phyloP scores from a whole-genome alignment of 352 stramenopile species.

The Globisporangium spinosum region DNA sequence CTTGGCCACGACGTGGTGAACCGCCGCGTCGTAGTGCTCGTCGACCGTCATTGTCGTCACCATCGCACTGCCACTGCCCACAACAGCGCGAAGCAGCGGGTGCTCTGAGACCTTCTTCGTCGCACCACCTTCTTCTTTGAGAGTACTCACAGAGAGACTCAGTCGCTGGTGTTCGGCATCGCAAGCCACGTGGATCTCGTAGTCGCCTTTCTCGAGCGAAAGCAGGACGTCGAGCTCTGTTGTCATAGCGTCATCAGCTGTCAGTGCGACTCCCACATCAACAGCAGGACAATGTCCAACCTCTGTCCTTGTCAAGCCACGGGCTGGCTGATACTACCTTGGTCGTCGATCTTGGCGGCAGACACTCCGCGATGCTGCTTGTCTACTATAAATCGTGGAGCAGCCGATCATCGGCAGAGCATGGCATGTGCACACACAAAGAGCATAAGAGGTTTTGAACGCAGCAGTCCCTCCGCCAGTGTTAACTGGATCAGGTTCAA shows the following conservation, averaged over 20 bases:
- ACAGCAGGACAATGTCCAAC: not conserved
- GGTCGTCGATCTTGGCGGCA: constrained; percentile 1
- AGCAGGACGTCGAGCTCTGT: constrained; percentile 21
- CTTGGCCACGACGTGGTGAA: constrained; percentile 1
- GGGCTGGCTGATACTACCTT: not conserved
- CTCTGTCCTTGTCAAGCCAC: not conserved
- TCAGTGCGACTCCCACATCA: not conserved
- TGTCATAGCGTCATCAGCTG: not conserved
- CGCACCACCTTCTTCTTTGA: not conserved
- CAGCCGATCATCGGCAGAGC: not conserved
- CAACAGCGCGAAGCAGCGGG: constrained; percentile 14
- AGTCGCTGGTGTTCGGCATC: constrained; percentile 2
- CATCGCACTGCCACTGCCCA: constrained; percentile 5
- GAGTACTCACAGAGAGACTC: not conserved
- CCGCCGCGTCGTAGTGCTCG: constrained; percentile 10
- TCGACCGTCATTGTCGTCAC: not conserved
- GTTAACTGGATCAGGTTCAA: constrained; percentile 65
- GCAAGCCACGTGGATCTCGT: constrained; percentile 21
- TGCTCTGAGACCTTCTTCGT: not conserved
- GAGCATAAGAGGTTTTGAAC: constrained; percentile 27
- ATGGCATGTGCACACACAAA: constrained; percentile 15
- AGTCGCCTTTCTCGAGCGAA: constrained; percentile 18
- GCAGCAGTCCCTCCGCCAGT: constrained; percentile 60
- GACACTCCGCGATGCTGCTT: not conserved
- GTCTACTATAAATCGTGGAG: not conserved